Evolutionary conservation across 2,329 filamentous ascomycete species (phyloP).

Genomic region (Aspergillus terreus): DNA sequence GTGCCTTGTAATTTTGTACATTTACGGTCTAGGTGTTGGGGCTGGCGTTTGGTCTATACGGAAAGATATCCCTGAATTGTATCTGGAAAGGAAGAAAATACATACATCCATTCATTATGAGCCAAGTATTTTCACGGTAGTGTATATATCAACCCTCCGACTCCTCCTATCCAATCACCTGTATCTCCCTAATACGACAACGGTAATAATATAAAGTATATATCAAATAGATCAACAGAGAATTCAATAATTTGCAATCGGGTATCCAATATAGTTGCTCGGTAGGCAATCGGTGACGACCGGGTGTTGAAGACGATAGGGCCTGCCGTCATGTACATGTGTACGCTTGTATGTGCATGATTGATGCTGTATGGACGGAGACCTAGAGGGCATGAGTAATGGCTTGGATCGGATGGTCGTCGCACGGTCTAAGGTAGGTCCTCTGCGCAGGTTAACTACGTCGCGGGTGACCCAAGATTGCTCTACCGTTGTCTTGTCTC

Average conservation of each 20-base stretch:
- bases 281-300: constrained; percentile 11
- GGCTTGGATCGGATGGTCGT: background rate
- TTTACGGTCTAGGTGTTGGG: background rate
- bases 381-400: background rate
- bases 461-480: constrained; percentile 8
- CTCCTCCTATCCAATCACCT: background rate
- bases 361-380: background rate
- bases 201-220: constrained; percentile 2
- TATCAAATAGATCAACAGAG: background rate
- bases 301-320: constrained; percentile 21
- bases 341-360: background rate
- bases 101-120: background rate
- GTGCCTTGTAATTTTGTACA: constrained; percentile 4
- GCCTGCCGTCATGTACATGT: background rate
- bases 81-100: no score
- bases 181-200: background rate
- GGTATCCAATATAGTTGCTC: constrained; percentile 29
- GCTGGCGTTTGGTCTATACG: background rate
- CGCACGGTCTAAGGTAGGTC: background rate
- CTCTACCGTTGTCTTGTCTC: constrained; percentile 1
- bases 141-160: background rate
- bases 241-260: constrained; percentile 22
- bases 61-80: no score
- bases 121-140: background rate
- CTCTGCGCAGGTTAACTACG: constrained; percentile 23